Conservation (phyloP, 768 basidiomycete genomes). For the Termitomyces sp. region DNA sequence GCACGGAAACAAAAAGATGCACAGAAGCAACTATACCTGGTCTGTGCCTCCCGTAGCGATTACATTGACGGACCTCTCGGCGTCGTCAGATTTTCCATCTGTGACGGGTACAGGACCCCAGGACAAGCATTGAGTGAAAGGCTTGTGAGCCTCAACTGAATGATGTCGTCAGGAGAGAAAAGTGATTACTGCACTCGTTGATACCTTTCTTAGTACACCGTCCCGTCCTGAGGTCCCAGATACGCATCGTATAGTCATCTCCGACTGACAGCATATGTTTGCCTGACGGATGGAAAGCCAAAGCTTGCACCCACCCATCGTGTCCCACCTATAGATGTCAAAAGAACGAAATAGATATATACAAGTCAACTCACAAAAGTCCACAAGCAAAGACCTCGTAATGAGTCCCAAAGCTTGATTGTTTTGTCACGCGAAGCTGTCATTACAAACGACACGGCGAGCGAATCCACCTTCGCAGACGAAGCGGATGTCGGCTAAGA, state of each 20-base stretch:
- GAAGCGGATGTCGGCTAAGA: conserved; percentile 2
- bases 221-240: conserved; percentile 67
- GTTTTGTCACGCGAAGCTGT: conserved; percentile 71
- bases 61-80: conserved; percentile 12
- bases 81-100: conserved; percentile 11
- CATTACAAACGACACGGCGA: conserved; percentile 40
- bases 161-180: neutral
- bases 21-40: neutral
- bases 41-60: conserved; percentile 17
- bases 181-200: conserved; percentile 27
- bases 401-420: conserved; percentile 69
- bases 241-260: conserved; percentile 41
- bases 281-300: conserved; percentile 71
- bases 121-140: conserved; percentile 10
- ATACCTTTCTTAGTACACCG: conserved; percentile 63
- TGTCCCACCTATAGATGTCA: conserved; percentile 32
- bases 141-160: conserved; percentile 9
- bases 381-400: conserved; percentile 57
- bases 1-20: neutral
- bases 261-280: conserved; percentile 58
- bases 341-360: neutral
- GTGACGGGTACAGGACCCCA: conserved; percentile 5
- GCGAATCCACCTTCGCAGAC: conserved; percentile 3
- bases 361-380: conserved; percentile 37
- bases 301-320: conserved; percentile 67